Conservation (phyloP, 225 moss, liverwort and hornwort species). For the Physcomitrium patens region DNA sequence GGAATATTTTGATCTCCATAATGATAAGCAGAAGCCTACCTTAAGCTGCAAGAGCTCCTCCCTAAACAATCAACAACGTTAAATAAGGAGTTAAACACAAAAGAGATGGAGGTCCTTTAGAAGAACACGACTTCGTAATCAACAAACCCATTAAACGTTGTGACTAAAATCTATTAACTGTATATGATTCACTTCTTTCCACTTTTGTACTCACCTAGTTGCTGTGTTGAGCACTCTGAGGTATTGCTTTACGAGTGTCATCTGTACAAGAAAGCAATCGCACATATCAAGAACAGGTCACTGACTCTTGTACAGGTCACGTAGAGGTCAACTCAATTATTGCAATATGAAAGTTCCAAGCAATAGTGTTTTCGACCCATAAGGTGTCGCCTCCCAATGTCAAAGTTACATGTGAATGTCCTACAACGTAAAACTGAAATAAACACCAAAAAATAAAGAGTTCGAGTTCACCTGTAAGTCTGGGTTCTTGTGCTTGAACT, state of each 20-base stretch:
- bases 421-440: not conserved
- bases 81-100: not conserved
- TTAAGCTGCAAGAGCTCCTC: conserved; percentile 52
- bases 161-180: no score
- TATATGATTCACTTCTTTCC: not conserved
- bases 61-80: conserved; percentile 27
- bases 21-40: conserved; percentile 2
- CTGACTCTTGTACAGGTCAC: no score
- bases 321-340: no score
- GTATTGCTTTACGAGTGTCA: conserved; percentile 44
- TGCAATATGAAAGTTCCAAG: no score
- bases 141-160: no score
- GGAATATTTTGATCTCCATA: not conserved
- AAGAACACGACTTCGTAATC: no score
- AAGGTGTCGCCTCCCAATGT: no score
- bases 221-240: conserved; percentile 44
- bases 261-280: conserved; percentile 24
- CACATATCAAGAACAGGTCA: not conserved
- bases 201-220: conserved; percentile 26
- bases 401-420: no score
- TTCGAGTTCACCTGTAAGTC: conserved; percentile 21
- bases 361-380: no score
- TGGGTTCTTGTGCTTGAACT: conserved; percentile 38
- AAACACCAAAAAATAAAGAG: not conserved
- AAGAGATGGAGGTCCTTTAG: not conserved